These are phyloP conservation scores for Phytophthora megakarya DNA, from an alignment of 352 stramenopile genomes.

Conservation along the genomic window DNA sequence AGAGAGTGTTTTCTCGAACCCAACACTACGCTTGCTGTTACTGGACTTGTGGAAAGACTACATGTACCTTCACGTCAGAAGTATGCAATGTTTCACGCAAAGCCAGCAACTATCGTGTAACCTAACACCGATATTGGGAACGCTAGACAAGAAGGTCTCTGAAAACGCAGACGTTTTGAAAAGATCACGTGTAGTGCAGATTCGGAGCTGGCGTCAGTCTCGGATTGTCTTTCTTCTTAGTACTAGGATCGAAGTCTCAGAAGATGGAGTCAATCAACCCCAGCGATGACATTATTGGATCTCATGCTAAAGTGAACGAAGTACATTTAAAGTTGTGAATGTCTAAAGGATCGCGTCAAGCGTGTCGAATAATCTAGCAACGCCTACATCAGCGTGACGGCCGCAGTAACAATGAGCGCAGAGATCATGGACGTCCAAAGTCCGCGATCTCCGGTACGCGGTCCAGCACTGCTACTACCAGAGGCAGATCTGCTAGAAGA, in stretches of 20 bases:
- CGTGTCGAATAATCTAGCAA: background rate
- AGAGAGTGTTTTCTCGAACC: background rate
- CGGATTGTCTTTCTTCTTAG: too few relatives aligned
- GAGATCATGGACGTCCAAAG: slow-evolving; percentile 15
- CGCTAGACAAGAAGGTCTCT: too few relatives aligned
- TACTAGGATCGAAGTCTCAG: too few relatives aligned
- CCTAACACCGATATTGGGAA: background rate
- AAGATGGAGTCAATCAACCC: too few relatives aligned
- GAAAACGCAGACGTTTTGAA: too few relatives aligned
- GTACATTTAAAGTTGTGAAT: too few relatives aligned
- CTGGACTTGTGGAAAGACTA: background rate
- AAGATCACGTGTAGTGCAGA: background rate
- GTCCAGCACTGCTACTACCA: slow-evolving; percentile 12
- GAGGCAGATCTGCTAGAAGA: slow-evolving; percentile 18
- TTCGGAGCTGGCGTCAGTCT: background rate
- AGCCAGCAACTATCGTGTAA: background rate
- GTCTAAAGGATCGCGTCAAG: too few relatives aligned
- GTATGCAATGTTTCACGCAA: background rate
- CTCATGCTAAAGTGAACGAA: too few relatives aligned
- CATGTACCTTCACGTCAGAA: background rate
- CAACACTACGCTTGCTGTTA: background rate
- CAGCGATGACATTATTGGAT: too few relatives aligned
- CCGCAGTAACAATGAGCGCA: slow-evolving; percentile 8
- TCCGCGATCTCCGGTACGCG: background rate
- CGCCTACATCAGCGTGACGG: slow-evolving; percentile 16